phyloP scores from a whole-genome alignment of 2,329 filamentous ascomycete genomes.

The Alternaria viburni region DNA sequence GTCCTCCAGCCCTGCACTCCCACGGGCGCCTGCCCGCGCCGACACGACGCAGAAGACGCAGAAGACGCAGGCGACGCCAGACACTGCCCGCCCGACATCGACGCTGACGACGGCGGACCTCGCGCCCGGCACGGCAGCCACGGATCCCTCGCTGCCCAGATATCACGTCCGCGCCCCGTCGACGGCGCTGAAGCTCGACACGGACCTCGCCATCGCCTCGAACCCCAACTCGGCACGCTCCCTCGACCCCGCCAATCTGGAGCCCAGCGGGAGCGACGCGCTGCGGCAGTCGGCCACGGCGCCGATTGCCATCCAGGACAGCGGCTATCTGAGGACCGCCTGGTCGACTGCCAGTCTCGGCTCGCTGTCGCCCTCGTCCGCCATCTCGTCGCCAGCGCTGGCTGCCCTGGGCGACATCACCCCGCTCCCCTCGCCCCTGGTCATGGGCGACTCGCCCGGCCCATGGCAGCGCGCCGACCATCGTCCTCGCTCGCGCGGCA shows the following conservation, averaged over 20 bases:
- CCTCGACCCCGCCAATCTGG: constrained; percentile 39
- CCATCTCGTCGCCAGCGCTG: constrained; percentile 56
- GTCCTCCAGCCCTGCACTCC: constrained; percentile 23
- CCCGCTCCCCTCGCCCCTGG: constrained; percentile 59
- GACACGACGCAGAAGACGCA: constrained; percentile 1
- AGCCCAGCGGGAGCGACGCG: constrained; percentile 36
- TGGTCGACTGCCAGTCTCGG: constrained; percentile 54
- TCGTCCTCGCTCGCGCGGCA: constrained; percentile 44
- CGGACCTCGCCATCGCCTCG: constrained; percentile 43
- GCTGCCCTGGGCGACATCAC: constrained; percentile 58
- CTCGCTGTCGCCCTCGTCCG: constrained; percentile 54
- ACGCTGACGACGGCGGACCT: constrained; percentile 34
- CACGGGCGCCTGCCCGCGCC: constrained; percentile 21
- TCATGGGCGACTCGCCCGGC: constrained; percentile 50
- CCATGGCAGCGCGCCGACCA: constrained; percentile 50
- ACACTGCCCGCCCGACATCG: constrained; percentile 17
- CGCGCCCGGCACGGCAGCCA: constrained; percentile 12
- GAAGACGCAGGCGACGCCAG: constrained; percentile 2
- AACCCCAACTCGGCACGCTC: constrained; percentile 21
- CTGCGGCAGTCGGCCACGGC: constrained; percentile 44
- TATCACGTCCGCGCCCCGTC: constrained; percentile 35
- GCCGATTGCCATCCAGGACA: constrained; percentile 47
- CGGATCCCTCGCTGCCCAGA: constrained; percentile 22
- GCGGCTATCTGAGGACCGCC: constrained; percentile 47
- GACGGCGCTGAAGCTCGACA: constrained; percentile 33